Evolutionary conservation across 495 filamentous ascomycete species (phyloP).

Genomic region (Aspergillus cavernicola): DNA sequence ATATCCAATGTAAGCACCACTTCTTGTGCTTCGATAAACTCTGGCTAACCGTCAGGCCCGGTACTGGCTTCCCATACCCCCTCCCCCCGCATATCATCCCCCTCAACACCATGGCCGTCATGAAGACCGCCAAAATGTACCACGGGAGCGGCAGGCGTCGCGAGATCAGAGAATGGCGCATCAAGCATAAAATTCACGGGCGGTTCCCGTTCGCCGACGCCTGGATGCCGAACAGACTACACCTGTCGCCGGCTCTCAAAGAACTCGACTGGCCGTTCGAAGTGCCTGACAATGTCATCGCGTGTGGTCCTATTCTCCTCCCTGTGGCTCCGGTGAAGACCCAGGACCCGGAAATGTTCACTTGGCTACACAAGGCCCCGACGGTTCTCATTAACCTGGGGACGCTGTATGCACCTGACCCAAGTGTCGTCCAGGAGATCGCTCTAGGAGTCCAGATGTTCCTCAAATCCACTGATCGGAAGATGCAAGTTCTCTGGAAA

Average conservation of each 20-base stretch:
- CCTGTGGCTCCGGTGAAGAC: slow-evolving; percentile 30
- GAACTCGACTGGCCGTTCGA: slow-evolving; percentile 44
- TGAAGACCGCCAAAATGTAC: slow-evolving; percentile 30
- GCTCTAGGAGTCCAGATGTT: slow-evolving; percentile 32
- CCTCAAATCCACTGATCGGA: slow-evolving; percentile 20
- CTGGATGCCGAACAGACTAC: slow-evolving; percentile 33
- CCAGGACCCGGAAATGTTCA: slow-evolving; percentile 36
- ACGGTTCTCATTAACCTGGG: slow-evolving; percentile 52
- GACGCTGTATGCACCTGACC: slow-evolving; percentile 35
- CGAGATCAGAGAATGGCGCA: slow-evolving; percentile 23
- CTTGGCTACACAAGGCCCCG: slow-evolving; percentile 42
- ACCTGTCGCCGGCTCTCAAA: slow-evolving; percentile 34
- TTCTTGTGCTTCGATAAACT: not conserved
- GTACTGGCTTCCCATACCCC: slow-evolving; percentile 46
- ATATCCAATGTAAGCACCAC: slow-evolving; percentile 37
- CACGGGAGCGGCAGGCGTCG: slow-evolving; percentile 24
- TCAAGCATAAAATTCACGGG: slow-evolving; percentile 23
- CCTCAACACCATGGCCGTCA: slow-evolving; percentile 31
- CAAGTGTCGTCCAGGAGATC: slow-evolving; percentile 32
- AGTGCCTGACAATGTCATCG: slow-evolving; percentile 40
- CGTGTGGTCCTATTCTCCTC: slow-evolving; percentile 46
- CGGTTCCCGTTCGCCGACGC: slow-evolving; percentile 30
- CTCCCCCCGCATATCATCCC: slow-evolving; percentile 40
- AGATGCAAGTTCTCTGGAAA: slow-evolving; percentile 49
- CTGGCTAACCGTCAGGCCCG: slow-evolving; percentile 24